phyloP scores from a whole-genome alignment of 2,329 filamentous ascomycete genomes.

The Sporothrix protearum region DNA sequence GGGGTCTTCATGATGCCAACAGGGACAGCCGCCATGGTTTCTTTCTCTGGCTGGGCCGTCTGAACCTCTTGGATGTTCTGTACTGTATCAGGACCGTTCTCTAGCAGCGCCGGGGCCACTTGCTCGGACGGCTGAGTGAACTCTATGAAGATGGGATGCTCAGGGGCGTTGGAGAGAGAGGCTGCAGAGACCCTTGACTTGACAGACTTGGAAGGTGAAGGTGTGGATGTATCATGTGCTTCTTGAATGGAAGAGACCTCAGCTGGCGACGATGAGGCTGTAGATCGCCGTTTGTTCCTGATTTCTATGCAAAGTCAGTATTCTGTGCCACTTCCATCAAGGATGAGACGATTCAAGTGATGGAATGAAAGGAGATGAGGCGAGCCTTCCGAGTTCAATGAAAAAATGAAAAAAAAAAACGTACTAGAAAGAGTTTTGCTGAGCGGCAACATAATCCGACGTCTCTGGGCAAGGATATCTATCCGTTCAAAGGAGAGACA shows the following conservation, averaged over 20 bases:
- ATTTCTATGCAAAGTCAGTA: constrained; percentile 13
- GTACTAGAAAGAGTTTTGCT: constrained; percentile 25
- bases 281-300: constrained; percentile 20
- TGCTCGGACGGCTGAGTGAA: neutral
- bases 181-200: neutral
- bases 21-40: neutral
- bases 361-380: too few species aligned
- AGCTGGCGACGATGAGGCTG: constrained; percentile 42
- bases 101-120: neutral
- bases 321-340: neutral
- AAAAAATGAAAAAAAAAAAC: too few species aligned
- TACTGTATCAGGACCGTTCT: neutral
- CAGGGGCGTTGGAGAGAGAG: neutral
- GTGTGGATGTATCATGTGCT: neutral
- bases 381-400: too few species aligned
- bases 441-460: constrained; percentile 22
- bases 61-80: neutral
- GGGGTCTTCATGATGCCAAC: neutral
- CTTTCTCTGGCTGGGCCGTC: neutral
- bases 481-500: neutral
- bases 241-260: neutral
- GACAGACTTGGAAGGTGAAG: constrained; percentile 12
- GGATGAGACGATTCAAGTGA: neutral
- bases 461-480: neutral
- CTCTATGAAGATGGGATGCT: neutral